phyloP scores from a whole-genome alignment of 495 filamentous ascomycete genomes.

The Podospora conica region DNA sequence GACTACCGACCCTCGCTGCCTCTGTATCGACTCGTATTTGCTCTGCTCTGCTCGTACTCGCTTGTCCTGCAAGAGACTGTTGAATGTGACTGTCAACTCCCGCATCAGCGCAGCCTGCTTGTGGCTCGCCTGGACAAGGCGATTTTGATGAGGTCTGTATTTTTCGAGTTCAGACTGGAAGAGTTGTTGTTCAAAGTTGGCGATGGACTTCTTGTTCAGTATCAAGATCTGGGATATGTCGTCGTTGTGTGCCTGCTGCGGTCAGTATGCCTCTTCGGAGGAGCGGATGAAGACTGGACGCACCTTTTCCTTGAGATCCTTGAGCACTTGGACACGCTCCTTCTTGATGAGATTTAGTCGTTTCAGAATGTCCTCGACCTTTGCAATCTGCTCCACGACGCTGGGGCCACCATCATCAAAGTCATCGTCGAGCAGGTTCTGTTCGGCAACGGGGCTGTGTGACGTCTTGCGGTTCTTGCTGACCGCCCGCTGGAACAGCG shows the following conservation, averaged over 20 bases:
- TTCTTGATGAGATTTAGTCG: conserved; percentile 87
- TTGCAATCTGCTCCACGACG: conserved; percentile 82
- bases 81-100: conserved; percentile 84
- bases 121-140: conserved; percentile 84
- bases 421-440: conserved; percentile 82
- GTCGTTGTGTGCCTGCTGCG: conserved; percentile 74
- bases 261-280: conserved; percentile 21
- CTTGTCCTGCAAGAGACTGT: conserved; percentile 86
- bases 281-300: conserved; percentile 6
- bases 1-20: conserved; percentile 75
- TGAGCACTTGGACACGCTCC: conserved; percentile 83
- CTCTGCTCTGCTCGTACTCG: conserved; percentile 88
- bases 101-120: conserved; percentile 93
- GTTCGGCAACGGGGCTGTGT: conserved; percentile 61
- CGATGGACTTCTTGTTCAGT: conserved; percentile 90
- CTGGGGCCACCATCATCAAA: conserved; percentile 72
- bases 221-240: conserved; percentile 97
- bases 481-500: conserved; percentile 77
- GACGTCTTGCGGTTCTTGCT: conserved; percentile 53
- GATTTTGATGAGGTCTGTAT: conserved; percentile 86
- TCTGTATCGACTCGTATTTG: conserved; percentile 83
- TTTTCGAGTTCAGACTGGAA: conserved; percentile 95
- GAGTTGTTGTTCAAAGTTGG: conserved; percentile 79
- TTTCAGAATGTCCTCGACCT: conserved; percentile 86
- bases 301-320: conserved; percentile 97